phyloP scores from a whole-genome alignment of 2,329 filamentous ascomycete genomes.

The Pseudocercospora fijiensis region DNA sequence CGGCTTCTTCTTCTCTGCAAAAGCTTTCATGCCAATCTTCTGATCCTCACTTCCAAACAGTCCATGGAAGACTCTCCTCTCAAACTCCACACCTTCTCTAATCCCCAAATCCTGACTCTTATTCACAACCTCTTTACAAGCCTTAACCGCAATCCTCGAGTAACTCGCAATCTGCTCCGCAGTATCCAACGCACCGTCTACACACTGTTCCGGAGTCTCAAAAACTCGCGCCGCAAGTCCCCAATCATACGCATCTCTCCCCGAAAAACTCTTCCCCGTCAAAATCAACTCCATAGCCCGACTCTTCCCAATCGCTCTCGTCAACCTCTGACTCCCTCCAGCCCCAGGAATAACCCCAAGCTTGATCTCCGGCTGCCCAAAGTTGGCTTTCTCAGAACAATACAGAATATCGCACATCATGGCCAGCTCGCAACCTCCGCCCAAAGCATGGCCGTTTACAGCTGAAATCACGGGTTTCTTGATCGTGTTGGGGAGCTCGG shows the following conservation, averaged over 20 bases:
- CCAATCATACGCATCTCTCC: constrained; percentile 83
- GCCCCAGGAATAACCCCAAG: constrained; percentile 89
- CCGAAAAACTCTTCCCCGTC: constrained; percentile 80
- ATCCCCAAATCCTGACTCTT: constrained; percentile 92
- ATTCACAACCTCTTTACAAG: constrained; percentile 96
- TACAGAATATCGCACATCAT: constrained; percentile 98
- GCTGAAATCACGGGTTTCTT: constrained; percentile 95
- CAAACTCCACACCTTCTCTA: constrained; percentile 89
- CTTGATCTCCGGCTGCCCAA: constrained; percentile 97
- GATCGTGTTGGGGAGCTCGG: constrained; percentile 73
- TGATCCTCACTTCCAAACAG: constrained; percentile 94
- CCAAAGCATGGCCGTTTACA: constrained; percentile 90
- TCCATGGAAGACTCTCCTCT: constrained; percentile 87
- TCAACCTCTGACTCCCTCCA: constrained; percentile 86
- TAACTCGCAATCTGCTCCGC: constrained; percentile 88
- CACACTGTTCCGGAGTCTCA: constrained; percentile 73
- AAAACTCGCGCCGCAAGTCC: constrained; percentile 84
- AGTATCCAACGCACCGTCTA: constrained; percentile 76
- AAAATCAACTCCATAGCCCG: constrained; percentile 90
- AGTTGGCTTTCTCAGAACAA: constrained; percentile 79
- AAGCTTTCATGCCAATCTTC: constrained; percentile 91
- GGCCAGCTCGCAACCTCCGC: constrained; percentile 92
- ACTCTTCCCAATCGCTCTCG: constrained; percentile 65
- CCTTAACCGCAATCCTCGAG: constrained; percentile 82
- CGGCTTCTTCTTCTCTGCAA: constrained; percentile 90